Conservation (phyloP, 768 basidiomycete species). For the Mycena metata region DNA sequence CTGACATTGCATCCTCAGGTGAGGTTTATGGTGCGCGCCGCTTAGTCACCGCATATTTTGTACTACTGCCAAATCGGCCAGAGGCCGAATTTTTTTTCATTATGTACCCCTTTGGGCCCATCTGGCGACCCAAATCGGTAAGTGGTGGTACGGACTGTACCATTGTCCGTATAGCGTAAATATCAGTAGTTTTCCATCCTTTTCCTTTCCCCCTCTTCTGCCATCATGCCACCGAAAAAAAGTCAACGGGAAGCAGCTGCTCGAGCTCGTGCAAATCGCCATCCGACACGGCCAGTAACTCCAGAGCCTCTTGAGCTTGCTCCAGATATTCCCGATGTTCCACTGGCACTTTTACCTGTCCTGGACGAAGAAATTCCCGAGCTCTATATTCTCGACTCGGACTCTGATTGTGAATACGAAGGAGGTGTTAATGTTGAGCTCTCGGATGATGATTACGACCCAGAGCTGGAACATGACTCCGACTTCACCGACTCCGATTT, state of each 20-base stretch:
- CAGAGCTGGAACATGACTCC: background rate
- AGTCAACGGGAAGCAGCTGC: background rate
- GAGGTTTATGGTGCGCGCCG: no score
- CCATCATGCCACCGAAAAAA: background rate
- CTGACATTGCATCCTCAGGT: no score
- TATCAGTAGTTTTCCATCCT: no score
- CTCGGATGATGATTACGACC: background rate
- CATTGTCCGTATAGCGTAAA: no score
- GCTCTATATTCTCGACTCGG: background rate
- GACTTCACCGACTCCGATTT: background rate
- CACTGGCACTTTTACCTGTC: no score
- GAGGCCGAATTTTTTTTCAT: no score
- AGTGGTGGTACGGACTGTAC: no score
- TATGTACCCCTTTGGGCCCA: conserved; percentile 10
- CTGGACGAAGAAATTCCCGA: no score
- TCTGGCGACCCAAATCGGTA: no score
- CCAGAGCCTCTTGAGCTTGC: background rate
- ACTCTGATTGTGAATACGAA: conserved; percentile 9
- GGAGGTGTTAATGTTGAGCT: background rate
- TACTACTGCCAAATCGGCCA: no score
- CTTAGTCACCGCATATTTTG: no score
- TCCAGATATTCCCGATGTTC: background rate
- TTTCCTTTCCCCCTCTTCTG: no score
- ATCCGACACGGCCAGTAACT: background rate
- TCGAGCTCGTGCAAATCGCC: background rate